Conservation (phyloP, 2,329 filamentous ascomycete species). For the Curvularia eragrostidis region DNA sequence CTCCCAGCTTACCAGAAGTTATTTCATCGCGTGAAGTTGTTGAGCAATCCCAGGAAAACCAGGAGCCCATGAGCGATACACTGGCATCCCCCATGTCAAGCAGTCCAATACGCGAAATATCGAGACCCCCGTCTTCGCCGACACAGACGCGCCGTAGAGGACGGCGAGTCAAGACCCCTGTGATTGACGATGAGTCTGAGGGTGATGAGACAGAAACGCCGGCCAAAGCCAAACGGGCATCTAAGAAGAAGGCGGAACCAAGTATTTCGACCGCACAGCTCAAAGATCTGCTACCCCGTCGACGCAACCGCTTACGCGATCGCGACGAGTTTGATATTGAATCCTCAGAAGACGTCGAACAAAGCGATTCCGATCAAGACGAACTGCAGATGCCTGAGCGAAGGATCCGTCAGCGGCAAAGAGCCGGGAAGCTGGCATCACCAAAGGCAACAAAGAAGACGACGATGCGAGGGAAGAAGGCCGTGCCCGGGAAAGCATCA, state of each 20-base stretch:
- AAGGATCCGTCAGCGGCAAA: constrained; percentile 27
- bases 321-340: constrained; percentile 52
- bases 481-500: constrained; percentile 20
- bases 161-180: constrained; percentile 23
- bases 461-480: constrained; percentile 30
- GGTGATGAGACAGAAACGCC: constrained; percentile 34
- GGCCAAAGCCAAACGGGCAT: constrained; percentile 24
- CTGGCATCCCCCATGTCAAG: constrained; percentile 55
- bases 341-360: constrained; percentile 43
- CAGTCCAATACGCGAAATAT: constrained; percentile 39
- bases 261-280: constrained; percentile 54
- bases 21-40: constrained; percentile 33
- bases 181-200: constrained; percentile 32
- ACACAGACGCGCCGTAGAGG: constrained; percentile 26
- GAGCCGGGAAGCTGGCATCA: constrained; percentile 25
- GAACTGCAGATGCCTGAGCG: constrained; percentile 47
- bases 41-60: constrained; percentile 31
- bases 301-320: constrained; percentile 42
- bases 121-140: constrained; percentile 25
- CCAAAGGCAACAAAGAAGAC: constrained; percentile 38
- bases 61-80: constrained; percentile 49
- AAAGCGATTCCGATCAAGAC: constrained; percentile 51
- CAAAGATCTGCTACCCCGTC: constrained; percentile 54
- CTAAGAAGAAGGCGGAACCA: constrained; percentile 37
- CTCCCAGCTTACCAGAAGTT: constrained; percentile 45